These are phyloP conservation scores for Clavaria fumosa DNA, from an alignment of 768 basidiomycete species.

Conservation along the genomic window DNA sequence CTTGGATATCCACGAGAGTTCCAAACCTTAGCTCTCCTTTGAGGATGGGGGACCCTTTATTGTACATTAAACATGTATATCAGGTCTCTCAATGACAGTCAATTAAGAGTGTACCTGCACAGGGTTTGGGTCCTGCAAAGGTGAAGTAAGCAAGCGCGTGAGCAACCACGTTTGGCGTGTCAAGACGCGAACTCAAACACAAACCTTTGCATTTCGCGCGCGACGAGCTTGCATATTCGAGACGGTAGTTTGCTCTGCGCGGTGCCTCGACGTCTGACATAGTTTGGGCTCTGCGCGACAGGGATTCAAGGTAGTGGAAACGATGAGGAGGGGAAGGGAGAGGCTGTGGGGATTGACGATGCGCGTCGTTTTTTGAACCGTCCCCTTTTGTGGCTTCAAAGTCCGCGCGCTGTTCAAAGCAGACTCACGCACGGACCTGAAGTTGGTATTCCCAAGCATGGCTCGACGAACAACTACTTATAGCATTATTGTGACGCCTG, in stretches of 20 bases:
- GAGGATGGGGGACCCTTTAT: conserved; percentile 45
- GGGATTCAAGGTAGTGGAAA: conserved; percentile 6
- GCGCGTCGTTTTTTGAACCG: not conserved
- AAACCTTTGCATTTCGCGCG: conserved; percentile 71
- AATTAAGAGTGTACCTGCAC: conserved; percentile 32
- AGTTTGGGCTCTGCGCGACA: too few species aligned
- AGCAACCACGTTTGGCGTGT: conserved; percentile 11
- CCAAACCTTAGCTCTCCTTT: conserved; percentile 70
- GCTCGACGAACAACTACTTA: too few species aligned
- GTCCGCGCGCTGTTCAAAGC: too few species aligned
- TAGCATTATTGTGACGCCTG: too few species aligned
- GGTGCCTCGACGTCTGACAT: conserved; percentile 21
- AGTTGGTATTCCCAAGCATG: too few species aligned
- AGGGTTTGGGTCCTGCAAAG: conserved; percentile 59
- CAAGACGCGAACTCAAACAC: conserved; percentile 12
- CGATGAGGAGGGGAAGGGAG: conserved; percentile 12
- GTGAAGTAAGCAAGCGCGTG: conserved; percentile 11
- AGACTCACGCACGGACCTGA: too few species aligned
- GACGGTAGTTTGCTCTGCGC: conserved; percentile 53
- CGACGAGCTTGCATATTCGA: conserved; percentile 56
- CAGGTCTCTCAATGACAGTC: conserved; percentile 7
- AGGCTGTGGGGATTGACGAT: conserved; percentile 12
- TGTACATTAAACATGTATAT: conserved; percentile 3
- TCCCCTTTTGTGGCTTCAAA: conserved; percentile 1
- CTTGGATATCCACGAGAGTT: conserved; percentile 56